Conservation (phyloP, 768 basidiomycete species). For the Lepiota venenata region DNA sequence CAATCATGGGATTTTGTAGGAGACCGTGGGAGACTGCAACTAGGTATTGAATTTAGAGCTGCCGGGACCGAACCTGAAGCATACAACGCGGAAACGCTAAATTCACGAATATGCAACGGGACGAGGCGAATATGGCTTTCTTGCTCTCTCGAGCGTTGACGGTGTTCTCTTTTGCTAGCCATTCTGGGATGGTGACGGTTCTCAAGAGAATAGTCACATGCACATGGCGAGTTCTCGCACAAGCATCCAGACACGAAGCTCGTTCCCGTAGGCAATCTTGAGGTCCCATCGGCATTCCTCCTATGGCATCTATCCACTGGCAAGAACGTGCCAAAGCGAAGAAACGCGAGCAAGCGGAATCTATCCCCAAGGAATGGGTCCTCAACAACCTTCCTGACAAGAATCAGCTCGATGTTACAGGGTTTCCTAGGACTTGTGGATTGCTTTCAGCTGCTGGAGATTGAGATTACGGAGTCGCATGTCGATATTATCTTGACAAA, state of each 20-base stretch:
- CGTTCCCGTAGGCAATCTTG: no score
- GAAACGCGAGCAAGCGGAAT: slow-evolving; percentile 44
- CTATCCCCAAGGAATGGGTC: slow-evolving; percentile 67
- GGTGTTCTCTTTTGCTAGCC: no score
- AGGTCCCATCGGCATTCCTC: not conserved
- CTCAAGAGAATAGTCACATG: no score
- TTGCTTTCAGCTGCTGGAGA: slow-evolving; percentile 51
- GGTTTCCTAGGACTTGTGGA: slow-evolving; percentile 52
- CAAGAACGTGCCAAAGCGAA: slow-evolving; percentile 51
- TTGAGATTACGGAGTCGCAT: slow-evolving; percentile 40
- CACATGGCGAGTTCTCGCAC: no score
- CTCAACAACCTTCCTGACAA: slow-evolving; percentile 42
- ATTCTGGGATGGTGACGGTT: no score
- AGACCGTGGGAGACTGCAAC: no score
- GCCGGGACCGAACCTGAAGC: no score
- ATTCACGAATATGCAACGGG: not conserved
- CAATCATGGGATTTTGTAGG: no score
- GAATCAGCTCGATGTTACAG: slow-evolving; percentile 47
- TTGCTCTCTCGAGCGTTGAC: not conserved
- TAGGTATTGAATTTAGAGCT: no score
- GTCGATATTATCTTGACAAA: slow-evolving; percentile 47
- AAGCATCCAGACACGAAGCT: no score
- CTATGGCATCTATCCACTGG: slow-evolving; percentile 40
- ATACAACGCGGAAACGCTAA: no score
- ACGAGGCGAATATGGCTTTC: not conserved